Base-by-base conservation (phyloP, 1,284 basidiomycete genomes). In the Hymenochaete sp. region DNA sequence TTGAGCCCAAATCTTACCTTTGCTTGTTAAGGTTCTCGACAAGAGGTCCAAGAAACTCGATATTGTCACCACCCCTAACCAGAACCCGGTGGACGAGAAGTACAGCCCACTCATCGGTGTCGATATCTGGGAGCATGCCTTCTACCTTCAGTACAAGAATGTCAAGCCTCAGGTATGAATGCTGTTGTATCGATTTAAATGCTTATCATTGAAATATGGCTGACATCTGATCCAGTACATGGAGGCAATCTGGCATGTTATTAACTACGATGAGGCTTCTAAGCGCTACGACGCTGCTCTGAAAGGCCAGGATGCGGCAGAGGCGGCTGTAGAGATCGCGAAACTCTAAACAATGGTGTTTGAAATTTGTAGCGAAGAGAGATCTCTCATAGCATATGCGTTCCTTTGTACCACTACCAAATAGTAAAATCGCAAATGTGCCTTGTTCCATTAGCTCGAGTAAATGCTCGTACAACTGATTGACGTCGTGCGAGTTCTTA, bases 41-140 rank as follows among this genome's bases (percentile, higher is more conserved):
- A 68, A 75, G 6, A 49, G 61, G 36, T 75, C 62, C 53, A 79
- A 81, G 65, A 70, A 68, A 53, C 77, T 93, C 40, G 84, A 85
- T 66, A 73, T 88, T 57, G 60, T 68, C 38, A 87, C 88, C 45
- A 92, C 91, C 29, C 63, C 85, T 19, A 92, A 95, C 74, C 91
- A 95, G 70, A 91, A 95, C 64, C 91, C 91, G 50, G 75, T 93
- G 48, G 67, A 89, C 53, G 63, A 66, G 33, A 82, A 78, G 62
- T 65, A 76, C 50, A n/a, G n/a, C n/a, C 86, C 89, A 50, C 71
- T 95, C 64, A 80, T 95, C 54, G 90, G 91, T 50, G 81, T 95
- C 53, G 92, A 95, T 59, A 75, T 88, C 57, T 92, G 88, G 87
- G 85, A 87, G 68, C 82, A 85, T 57, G 79, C 79, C 18, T 83